These are phyloP conservation scores for Taphrina sp. DNA, from an alignment of 1,139 yeast species.

Conservation along the genomic window DNA sequence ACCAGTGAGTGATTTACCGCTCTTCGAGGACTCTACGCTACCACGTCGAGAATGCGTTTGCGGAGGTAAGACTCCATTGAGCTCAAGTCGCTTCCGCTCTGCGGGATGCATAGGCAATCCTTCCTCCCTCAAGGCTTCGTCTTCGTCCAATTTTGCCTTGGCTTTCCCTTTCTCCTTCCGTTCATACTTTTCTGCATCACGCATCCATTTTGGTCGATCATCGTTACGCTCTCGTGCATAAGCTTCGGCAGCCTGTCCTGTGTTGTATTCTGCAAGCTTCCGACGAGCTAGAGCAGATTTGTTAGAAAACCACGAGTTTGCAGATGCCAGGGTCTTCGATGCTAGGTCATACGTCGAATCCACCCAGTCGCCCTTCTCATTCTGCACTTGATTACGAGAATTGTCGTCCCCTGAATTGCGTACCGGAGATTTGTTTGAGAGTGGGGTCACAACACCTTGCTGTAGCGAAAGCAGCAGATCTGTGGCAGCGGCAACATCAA, in stretches of 20 bases:
- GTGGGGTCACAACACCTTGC: not conserved
- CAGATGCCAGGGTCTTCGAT: constrained; percentile 17
- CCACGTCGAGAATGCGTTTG: constrained; percentile 1
- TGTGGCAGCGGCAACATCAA: constrained; percentile 65
- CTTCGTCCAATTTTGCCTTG: constrained; percentile 15
- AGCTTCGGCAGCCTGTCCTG: constrained; percentile 10
- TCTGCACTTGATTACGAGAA: constrained; percentile 6
- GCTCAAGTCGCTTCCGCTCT: constrained; percentile 22
- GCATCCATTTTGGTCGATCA: constrained; percentile 33
- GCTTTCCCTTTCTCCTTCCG: constrained; percentile 28
- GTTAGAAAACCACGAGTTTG: constrained; percentile 23
- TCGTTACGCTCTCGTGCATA: constrained; percentile 6
- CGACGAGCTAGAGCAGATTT: constrained; percentile 30
- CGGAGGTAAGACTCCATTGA: constrained; percentile 22
- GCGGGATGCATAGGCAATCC: constrained; percentile 29
- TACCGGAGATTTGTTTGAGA: not conserved
- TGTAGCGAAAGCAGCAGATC: constrained; percentile 44
- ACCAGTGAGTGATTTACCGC: constrained; percentile 21
- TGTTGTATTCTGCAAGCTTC: constrained; percentile 27
- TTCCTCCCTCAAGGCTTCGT: constrained; percentile 20
- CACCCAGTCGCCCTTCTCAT: constrained; percentile 27
- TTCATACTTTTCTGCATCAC: constrained; percentile 27
- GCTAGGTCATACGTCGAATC: constrained; percentile 29
- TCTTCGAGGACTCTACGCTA: constrained; percentile 19
- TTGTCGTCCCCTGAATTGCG: not conserved